These are phyloP conservation scores for Carex kokanica DNA, from an alignment of 176 grass and related monocot genomes.

Conservation along the genomic window DNA sequence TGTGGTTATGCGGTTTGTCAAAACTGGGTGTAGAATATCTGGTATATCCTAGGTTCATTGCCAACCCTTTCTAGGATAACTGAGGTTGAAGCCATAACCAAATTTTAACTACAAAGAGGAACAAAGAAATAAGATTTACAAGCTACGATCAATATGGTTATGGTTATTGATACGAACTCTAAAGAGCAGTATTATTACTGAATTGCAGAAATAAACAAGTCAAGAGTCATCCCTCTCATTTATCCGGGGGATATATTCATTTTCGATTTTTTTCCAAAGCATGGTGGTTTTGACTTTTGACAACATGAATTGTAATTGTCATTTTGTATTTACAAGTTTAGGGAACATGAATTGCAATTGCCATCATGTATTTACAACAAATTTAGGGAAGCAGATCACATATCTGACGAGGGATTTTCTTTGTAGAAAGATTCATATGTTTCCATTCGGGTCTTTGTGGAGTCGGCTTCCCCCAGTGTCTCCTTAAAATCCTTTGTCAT, in stretches of 20 bases:
- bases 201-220: too few relatives aligned
- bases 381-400: background rate
- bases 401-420: conserved; percentile 18
- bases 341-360: background rate
- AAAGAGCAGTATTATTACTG: too few relatives aligned
- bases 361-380: background rate
- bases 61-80: background rate
- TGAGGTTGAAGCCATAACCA: background rate
- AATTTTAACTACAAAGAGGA: background rate
- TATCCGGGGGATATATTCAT: too few relatives aligned
- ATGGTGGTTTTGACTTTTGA: background rate
- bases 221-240: background rate
- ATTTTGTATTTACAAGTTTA: background rate
- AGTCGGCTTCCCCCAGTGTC: conserved; percentile 42
- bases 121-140: background rate
- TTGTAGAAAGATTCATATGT: conserved; percentile 50
- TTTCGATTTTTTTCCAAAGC: background rate
- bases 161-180: too few relatives aligned
- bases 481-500: conserved; percentile 65
- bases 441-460: conserved; percentile 52
- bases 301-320: background rate
- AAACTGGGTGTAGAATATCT: background rate
- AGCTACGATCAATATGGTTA: background rate
- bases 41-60: background rate
- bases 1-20: background rate